Evolutionary conservation across 129 eudicot genomes (phyloP), one percentile per base, ranked within the genome.

Genomic region (Flaveria trinervia): DNA sequence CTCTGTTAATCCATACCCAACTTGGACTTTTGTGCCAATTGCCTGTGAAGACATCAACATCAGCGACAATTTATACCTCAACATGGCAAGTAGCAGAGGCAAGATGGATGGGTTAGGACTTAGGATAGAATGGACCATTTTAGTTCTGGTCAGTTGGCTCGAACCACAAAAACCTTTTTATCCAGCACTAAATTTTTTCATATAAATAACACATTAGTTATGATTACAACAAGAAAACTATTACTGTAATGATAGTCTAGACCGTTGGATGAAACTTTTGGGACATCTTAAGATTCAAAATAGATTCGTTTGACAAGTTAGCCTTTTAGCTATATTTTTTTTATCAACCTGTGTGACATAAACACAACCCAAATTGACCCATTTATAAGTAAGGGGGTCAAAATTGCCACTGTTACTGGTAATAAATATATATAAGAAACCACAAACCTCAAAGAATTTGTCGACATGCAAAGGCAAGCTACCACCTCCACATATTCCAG

Each of bases 1-100:
- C 79, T 94, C 99, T 79, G 99, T 91, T 77, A 94, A 80, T 52
- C 99, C 99, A 76, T 94, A 94, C 44, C 99, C 99, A 82, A 91
- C 93, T 83, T 91, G 99, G 48, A 94, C 48, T 49, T 69, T 85
- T 30, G 83, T 80, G 62, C 76, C 99, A 84, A 94, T 91, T 71
- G 99, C 97, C 99, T 94, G 92, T 60, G 28, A 57, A 57, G 30
- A 79, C 4, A 71, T 44, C 54, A 70, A 57, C 43, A 77, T 52
- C 12, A 69, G 44, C 49, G 22, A 65, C 51, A 7, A 28, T 9
- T 8, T 75, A 36, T 72, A 72, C 45, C 39, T 72, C 74, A 70
- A 64, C 74, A 33, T 64, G 68, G 74, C 22, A 84, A 74, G 25
- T 39, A 66, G 16, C 15, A 9, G 15, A 36, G 71, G 71, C 50